phyloP scores from a whole-genome alignment of 345 rosid species.

The Camelina sativa region DNA sequence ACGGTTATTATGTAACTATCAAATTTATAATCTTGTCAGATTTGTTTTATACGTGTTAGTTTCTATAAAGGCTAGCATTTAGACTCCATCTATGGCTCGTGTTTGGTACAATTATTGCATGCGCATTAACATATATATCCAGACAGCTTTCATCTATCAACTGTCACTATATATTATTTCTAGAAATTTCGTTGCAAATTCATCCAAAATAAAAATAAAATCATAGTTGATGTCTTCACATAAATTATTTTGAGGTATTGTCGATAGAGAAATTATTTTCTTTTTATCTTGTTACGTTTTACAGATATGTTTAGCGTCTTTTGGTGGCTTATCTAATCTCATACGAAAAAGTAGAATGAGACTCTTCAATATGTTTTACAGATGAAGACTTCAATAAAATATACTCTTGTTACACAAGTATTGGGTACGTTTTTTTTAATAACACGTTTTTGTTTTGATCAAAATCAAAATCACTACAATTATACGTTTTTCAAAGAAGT shows the following conservation, averaged over 20 bases:
- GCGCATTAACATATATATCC: neutral
- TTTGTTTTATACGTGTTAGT: constrained; percentile 5
- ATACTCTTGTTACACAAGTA: too few species aligned
- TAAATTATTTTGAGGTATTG: neutral
- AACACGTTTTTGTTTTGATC: too few species aligned
- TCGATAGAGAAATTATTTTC: neutral
- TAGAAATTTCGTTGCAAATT: neutral
- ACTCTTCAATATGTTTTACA: too few species aligned
- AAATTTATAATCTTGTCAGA: constrained; percentile 4
- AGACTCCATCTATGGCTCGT: neutral
- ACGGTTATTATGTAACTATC: neutral
- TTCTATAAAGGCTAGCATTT: neutral
- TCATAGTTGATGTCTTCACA: constrained; percentile 1
- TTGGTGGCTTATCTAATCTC: constrained; percentile 6
- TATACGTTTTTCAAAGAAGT: too few species aligned
- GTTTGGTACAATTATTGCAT: constrained; percentile 7
- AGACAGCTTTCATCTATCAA: neutral
- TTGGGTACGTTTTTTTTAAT: neutral
- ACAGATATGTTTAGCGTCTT: neutral
- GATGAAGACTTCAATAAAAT: too few species aligned
- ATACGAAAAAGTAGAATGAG: too few species aligned
- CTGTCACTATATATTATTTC: neutral
- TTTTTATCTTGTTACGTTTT: neutral
- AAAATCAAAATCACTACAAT: too few species aligned
- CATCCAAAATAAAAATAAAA: neutral